Percentiles rank a stretch among this genome's conserved stretches.
phyloP scores from a whole-genome alignment of 1,139 yeast species.

The Yamadazyma sp. region DNA sequence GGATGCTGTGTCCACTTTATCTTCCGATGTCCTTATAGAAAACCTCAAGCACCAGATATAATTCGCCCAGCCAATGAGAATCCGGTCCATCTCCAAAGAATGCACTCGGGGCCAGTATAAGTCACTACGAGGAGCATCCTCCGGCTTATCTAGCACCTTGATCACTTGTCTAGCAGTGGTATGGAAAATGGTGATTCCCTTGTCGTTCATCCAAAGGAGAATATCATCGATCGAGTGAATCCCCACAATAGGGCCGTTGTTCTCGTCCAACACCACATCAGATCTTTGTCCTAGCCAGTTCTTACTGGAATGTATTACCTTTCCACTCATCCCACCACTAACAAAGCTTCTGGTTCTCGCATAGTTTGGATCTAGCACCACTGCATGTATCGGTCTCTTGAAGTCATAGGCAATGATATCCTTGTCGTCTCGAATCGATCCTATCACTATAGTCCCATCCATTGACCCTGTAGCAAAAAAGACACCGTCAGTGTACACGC shows the following conservation, averaged over 20 bases:
- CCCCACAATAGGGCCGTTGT: slow-evolving; percentile 72
- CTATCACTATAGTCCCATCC: slow-evolving; percentile 89
- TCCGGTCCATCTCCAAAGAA: slow-evolving; percentile 64
- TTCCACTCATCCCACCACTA: slow-evolving; percentile 91
- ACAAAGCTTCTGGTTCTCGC: slow-evolving; percentile 60
- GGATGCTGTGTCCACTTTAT: slow-evolving; percentile 19
- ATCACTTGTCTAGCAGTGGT: slow-evolving; percentile 45
- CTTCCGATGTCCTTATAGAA: slow-evolving; percentile 23
- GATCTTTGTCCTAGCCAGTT: slow-evolving; percentile 85
- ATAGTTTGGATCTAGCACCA: slow-evolving; percentile 75
- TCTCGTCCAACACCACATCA: slow-evolving; percentile 63
- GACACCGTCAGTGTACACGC: slow-evolving; percentile 68
- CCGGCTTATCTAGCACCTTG: slow-evolving; percentile 56
- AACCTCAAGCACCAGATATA: slow-evolving; percentile 73
- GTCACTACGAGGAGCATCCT: slow-evolving; percentile 69
- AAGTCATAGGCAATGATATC: slow-evolving; percentile 79
- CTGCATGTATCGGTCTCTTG: slow-evolving; percentile 85
- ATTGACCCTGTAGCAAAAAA: slow-evolving; percentile 85
- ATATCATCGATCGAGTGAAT: slow-evolving; percentile 61
- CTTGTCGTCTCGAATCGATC: slow-evolving; percentile 59
- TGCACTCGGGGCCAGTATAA: slow-evolving; percentile 80
- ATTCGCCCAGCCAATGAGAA: slow-evolving; percentile 82
- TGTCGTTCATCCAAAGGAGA: slow-evolving; percentile 82
- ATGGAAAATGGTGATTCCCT: slow-evolving; percentile 67
- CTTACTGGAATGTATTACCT: slow-evolving; percentile 68